These are phyloP conservation scores for Lippia alba DNA, from an alignment of 305 asterid species.

Conservation along the genomic window DNA sequence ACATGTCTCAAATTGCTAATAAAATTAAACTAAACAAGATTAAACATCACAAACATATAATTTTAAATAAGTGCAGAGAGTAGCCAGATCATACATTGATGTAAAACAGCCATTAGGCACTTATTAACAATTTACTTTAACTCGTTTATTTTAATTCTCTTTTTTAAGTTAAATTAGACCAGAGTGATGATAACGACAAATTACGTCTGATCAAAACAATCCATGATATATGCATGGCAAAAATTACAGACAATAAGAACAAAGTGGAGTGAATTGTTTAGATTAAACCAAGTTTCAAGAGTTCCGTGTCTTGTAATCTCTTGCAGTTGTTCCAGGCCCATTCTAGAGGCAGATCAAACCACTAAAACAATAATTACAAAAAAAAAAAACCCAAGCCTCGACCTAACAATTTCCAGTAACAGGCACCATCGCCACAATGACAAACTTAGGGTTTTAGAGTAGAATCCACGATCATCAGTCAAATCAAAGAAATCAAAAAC, in stretches of 20 bases:
- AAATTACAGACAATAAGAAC: not conserved
- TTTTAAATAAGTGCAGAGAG: no score
- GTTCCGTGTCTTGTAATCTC: constrained; percentile 9
- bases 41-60: no score
- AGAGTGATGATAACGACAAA: not conserved
- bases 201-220: not conserved
- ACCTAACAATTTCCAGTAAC: constrained; percentile 20
- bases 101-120: not conserved
- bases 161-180: not conserved
- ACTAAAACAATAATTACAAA: constrained; percentile 17
- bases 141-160: not conserved
- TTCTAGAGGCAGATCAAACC: not conserved
- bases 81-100: no score
- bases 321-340: constrained; percentile 3
- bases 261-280: not conserved
- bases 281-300: not conserved
- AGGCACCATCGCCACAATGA: constrained; percentile 5
- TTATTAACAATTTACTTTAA: not conserved
- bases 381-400: constrained; percentile 12
- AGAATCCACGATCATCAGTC: constrained; percentile 24
- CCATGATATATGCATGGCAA: not conserved
- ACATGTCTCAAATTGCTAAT: no score
- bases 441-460: constrained; percentile 31
- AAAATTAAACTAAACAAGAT: no score
- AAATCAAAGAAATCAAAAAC: not conserved